Base-by-base conservation (phyloP, 257 asterid species). In the Vinca minor region DNA sequence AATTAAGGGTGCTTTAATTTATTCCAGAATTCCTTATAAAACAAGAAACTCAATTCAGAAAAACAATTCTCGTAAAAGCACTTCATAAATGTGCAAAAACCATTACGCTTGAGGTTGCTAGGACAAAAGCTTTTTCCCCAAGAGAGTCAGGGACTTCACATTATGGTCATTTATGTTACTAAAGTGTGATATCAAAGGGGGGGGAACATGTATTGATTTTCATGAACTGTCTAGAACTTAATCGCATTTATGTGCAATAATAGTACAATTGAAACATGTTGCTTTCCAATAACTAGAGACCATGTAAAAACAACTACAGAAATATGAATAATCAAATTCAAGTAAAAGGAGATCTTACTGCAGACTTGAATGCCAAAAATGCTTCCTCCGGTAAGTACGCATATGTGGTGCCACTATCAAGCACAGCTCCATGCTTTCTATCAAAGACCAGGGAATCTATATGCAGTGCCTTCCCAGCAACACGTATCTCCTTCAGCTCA, bases 361-460 rank as follows among this genome's bases (percentile, higher is more conserved):
- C 90, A 74, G 76, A 80, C 74, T 87, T 93, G 62, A 93, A 85
- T 63, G 92, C 84, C 64, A n/a, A 59, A 77, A 93, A 93, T 74
- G 97, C 97, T 62, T 66, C 81, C 81, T 89, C 92, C 6, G 98
- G 98, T 69, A 89, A 83, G 79, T 89, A 93, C 62, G 97, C 98
- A 79, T 89, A 93, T 65, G 98, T 93, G 71, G 98, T 93, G 68
- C 98, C 97, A 47, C 98, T 93, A 79, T 93, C 98, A 71, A 93
- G 84, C 57, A 89, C 92, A 28, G 88, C 83, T 76, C 98, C 98
- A 71, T 87, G 94, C 69, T 87, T 89, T 48, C 91, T 91, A 79
- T 92, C 95, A 75, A 92, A 92, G 54, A 86, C 78, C 63, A 41
- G 78, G 56, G 85, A 87, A 74, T 78, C 77, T 39, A 93, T 68